Base-by-base conservation (phyloP, 108 stramenopile genomes). In the Fistulifera solaris region DNA sequence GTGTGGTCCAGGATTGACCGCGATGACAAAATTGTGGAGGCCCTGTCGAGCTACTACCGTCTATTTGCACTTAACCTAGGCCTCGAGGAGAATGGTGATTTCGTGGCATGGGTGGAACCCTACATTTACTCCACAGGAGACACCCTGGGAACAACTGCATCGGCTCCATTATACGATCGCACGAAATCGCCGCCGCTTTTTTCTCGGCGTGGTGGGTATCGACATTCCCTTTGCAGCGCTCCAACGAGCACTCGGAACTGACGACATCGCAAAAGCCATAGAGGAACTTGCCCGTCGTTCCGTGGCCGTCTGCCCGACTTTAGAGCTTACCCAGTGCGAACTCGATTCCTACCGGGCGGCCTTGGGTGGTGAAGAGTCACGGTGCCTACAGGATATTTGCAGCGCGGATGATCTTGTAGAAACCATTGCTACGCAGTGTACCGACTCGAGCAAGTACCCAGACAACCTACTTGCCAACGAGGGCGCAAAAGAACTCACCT, bases 31-130 rank as follows among this genome's bases (percentile, higher is more conserved):
- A 43, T 78, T 16, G 50, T 72, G 17, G 58, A 56, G 11, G 58
- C 63, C 0, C 70, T 82, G 75, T 51, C 55, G 21, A 49, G 58
- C 11, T 82, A 82, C 62, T 78, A 75, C 54, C 54, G 66, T 41
- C 45, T 76, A 13, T 82, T 73, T 52, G 67, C 81, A 15, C 50
- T 69, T 27, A 72, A 77, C 14, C 75, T 82, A 15, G 64, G 65
- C 2, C 60, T 58, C 16, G 75, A 48, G 1, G 45, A 10, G 13
- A 76, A 82, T 40, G 55, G 56, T 23, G 54, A 76, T 43, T 82
- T 78, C 21, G 40, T 39, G 24, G 67, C 77, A 12, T 82, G 77
- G 81, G 77, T 76, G 7, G 72, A 76, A 21, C 81, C 77, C 14
- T 82, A 82, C 45, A 24, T 22, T 24, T 76, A 56, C 44, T 27